Evolutionary conservation across 2,329 filamentous ascomycete genomes (phyloP), one percentile per base, ranked within the genome.

Genomic region (Cercospora citrullina): DNA sequence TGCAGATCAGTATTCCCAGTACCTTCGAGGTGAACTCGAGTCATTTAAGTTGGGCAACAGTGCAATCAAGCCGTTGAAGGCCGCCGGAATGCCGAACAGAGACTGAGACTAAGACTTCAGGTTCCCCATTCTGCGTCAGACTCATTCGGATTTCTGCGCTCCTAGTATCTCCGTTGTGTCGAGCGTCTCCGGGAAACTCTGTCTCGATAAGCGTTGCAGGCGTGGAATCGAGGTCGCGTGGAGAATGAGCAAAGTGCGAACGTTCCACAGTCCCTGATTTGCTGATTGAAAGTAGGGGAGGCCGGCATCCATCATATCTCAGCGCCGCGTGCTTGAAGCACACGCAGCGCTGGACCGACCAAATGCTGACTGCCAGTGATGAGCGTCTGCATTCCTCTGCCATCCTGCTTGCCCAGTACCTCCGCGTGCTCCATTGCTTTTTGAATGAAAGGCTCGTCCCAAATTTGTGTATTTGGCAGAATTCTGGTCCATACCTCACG

Each of bases 361-460:
- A 72, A 30, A 59, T 71, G 68, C 61, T 72, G 71, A 30, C 68
- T 70, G 21, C 71, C 69, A 23, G 71, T 71, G 10, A 72, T 66
- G 26, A 71, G 60, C 12, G 68, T 68, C 5, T 66, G 62, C 64
- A 59, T 51, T 10, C 26, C 51, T 10, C 14, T n/a, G 9, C 48
- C 33, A 10, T 60, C 57, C 0, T 55, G 48, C 12, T 51, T 31
- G 14, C 51, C 42, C 26, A 72, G 42, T 28, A 42, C 39, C 31
- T 61, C 60, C 1, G 64, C 69, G 12, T 42, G 39, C 9, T 48
- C 60, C 30, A 71, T 68, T 6, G 71, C 71, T 21, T 66, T 64
- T 31, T 65, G 33, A 8, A 72, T 70, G 9, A 68, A 69, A 5
- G 69, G 69, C 48, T 71, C 69, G 28, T 69, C 58, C 63, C 68